phyloP scores from a whole-genome alignment of 176 grass and related monocot genomes.

The Elaeis guineensis region DNA sequence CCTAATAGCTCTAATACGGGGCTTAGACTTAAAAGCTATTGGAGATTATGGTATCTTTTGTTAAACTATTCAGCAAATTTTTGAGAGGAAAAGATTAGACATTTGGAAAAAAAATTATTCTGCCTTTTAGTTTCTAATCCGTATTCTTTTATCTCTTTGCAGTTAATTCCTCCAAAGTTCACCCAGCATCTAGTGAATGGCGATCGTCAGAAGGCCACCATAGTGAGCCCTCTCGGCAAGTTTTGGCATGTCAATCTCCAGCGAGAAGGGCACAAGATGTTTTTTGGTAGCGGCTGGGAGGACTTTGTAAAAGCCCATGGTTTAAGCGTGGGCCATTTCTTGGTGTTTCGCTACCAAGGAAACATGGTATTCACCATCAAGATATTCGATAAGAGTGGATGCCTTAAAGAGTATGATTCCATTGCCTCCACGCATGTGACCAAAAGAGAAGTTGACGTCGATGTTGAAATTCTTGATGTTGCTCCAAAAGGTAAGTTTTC shows the following conservation, averaged over 20 bases:
- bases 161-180: conserved; percentile 24
- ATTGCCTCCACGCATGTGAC: too few relatives aligned
- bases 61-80: too few relatives aligned
- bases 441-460: too few relatives aligned
- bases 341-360: conserved; percentile 27
- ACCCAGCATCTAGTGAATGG: conserved; percentile 5
- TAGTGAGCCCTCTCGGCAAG: conserved; percentile 26
- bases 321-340: conserved; percentile 18
- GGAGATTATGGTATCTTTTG: too few relatives aligned
- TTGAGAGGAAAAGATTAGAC: too few relatives aligned
- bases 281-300: conserved; percentile 17
- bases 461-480: too few relatives aligned
- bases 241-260: conserved; percentile 25
- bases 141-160: not conserved
- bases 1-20: too few relatives aligned
- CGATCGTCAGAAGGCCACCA: conserved; percentile 2
- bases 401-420: conserved; percentile 21
- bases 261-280: conserved; percentile 14
- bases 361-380: conserved; percentile 30
- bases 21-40: too few relatives aligned
- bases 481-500: too few relatives aligned
- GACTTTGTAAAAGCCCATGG: conserved; percentile 11
- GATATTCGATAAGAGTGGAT: conserved; percentile 22
- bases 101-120: too few relatives aligned
- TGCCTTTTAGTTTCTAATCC: not conserved